A percentile compares a stretch with the other conserved stretches of the same genome.
phyloP scores from a whole-genome alignment of 2,329 filamentous ascomycete genomes.

The Ceratocystis cacaofunesta region DNA sequence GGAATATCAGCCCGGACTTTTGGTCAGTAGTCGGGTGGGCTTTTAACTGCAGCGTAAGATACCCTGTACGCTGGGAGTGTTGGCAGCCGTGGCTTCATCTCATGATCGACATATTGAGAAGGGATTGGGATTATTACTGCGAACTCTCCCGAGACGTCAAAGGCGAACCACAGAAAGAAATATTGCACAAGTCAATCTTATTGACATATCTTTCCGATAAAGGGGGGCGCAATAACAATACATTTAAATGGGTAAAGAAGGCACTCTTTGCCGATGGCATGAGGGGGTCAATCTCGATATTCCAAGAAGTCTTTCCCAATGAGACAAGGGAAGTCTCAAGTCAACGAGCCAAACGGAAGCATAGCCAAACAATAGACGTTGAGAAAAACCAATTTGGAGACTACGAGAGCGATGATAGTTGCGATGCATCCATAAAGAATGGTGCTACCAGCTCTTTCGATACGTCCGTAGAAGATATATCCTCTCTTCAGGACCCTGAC shows the following conservation, averaged over 20 bases:
- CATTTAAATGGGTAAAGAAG: constrained; percentile 42
- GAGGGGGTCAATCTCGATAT: constrained; percentile 37
- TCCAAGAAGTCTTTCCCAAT: constrained; percentile 51
- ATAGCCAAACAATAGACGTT: constrained; percentile 35
- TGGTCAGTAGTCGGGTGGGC: constrained; percentile 86
- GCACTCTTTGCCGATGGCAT: constrained; percentile 54
- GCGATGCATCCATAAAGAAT: constrained; percentile 18
- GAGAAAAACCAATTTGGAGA: constrained; percentile 46
- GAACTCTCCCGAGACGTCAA: constrained; percentile 11
- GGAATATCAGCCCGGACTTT: constrained; percentile 66
- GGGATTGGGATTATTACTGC: constrained; percentile 40
- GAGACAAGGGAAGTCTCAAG: constrained; percentile 36
- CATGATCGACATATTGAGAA: constrained; percentile 63
- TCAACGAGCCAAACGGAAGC: constrained; percentile 35
- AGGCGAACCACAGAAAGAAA: constrained; percentile 18
- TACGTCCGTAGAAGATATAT: background rate
- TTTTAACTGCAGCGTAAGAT: constrained; percentile 68
- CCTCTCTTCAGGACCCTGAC: constrained; percentile 2
- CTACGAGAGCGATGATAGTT: constrained; percentile 28
- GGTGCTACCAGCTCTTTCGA: background rate
- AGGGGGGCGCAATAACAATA: constrained; percentile 31
- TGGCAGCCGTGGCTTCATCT: constrained; percentile 72
- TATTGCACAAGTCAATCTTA: constrained; percentile 43
- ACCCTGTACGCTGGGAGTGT: constrained; percentile 61
- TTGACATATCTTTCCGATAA: constrained; percentile 40